Percentiles rank a stretch among this genome's conserved stretches.
These are phyloP conservation scores for Medicago ruthenica DNA, from an alignment of 306 rosid genomes.

Conservation along the genomic window DNA sequence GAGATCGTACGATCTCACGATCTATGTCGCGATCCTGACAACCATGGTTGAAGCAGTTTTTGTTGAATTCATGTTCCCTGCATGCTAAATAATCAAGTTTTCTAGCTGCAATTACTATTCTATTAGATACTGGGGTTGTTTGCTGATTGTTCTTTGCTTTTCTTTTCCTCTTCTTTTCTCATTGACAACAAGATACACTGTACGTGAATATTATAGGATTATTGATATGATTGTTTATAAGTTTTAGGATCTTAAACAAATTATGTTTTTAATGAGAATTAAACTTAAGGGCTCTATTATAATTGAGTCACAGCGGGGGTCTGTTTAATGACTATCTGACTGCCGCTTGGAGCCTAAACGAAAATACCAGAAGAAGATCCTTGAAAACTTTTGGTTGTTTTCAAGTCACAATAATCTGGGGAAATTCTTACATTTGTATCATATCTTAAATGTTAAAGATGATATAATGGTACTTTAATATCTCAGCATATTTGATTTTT, in stretches of 20 bases:
- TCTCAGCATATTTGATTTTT: too few relatives aligned
- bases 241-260: background rate
- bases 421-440: constrained; percentile 24
- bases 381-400: constrained; percentile 52
- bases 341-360: constrained; percentile 41
- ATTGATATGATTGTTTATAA: background rate
- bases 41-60: background rate
- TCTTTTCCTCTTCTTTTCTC: background rate
- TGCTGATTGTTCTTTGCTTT: background rate
- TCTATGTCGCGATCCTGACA: too few relatives aligned
- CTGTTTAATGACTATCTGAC: constrained; percentile 22
- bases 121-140: background rate
- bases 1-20: too few relatives aligned
- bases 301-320: constrained; percentile 38
- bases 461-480: too few relatives aligned
- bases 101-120: too few relatives aligned
- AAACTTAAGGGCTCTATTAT: constrained; percentile 50
- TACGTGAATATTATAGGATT: background rate
- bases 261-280: background rate
- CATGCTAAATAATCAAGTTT: background rate
- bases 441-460: too few relatives aligned
- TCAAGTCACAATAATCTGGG: constrained; percentile 66
- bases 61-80: background rate
- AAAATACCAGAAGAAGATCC: constrained; percentile 68
- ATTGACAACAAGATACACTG: too few relatives aligned